Percentiles rank a stretch among this genome's conserved stretches.
These are phyloP conservation scores for Cylindrotheca closterium DNA, from an alignment of 108 stramenopile genomes.

Conservation along the genomic window DNA sequence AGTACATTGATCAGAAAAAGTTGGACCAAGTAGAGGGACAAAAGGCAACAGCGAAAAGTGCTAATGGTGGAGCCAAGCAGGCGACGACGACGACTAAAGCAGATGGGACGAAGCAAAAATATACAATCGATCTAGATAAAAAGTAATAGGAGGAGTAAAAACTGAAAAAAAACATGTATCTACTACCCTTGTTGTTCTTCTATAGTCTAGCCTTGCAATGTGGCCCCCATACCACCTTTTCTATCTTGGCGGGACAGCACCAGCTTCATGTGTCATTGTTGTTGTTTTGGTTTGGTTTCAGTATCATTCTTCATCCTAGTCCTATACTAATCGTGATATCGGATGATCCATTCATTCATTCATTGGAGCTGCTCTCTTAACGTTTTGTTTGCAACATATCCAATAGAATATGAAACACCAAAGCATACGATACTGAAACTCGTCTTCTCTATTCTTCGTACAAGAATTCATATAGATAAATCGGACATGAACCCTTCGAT, in stretches of 20 bases:
- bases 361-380: no score
- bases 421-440: no score
- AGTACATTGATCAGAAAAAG: slow-evolving; percentile 68
- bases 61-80: no score
- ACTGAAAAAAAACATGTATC: no score
- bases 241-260: no score
- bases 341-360: no score
- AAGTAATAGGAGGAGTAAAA: background rate
- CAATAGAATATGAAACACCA: no score
- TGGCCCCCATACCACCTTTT: background rate
- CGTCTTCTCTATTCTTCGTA: background rate
- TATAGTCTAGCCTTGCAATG: background rate
- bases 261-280: no score
- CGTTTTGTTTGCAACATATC: no score
- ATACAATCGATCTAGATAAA: background rate
- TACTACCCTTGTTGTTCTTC: background rate
- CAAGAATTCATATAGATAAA: slow-evolving; percentile 59
- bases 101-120: background rate
- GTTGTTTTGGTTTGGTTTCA: no score
- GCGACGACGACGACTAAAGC: background rate
- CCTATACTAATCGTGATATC: no score
- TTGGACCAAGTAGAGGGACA: slow-evolving; percentile 39
- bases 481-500: slow-evolving; percentile 46
- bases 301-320: no score
- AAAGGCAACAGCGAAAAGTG: background rate